Evolutionary conservation across 2,329 filamentous ascomycete genomes (phyloP).

Genomic region (Paradendryphiella salina): DNA sequence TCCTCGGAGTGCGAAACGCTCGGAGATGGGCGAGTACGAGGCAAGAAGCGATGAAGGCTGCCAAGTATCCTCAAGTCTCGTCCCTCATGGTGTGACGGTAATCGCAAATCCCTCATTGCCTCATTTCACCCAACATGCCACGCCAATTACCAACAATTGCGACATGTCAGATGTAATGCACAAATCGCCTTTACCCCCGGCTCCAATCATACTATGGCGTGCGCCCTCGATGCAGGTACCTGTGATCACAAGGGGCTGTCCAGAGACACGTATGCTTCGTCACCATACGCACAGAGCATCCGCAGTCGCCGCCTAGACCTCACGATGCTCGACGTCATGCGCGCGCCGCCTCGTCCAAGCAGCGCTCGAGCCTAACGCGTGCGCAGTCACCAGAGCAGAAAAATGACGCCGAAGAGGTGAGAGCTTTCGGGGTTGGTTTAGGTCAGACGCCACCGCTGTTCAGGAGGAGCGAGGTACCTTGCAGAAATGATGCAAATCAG

Average conservation of each 20-base stretch:
- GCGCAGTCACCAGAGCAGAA: constrained; percentile 3
- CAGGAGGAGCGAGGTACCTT: background rate
- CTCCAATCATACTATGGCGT: background rate
- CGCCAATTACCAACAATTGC: constrained; percentile 26
- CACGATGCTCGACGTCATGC: constrained; percentile 47
- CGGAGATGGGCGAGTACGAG: background rate
- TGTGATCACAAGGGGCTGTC: constrained; percentile 11
- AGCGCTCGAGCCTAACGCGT: background rate
- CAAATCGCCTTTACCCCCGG: background rate
- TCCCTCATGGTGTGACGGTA: constrained; percentile 25
- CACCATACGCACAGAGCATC: constrained; percentile 12
- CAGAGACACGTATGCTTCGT: constrained; percentile 8
- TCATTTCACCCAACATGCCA: constrained; percentile 9
- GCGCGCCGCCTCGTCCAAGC: constrained; percentile 5
- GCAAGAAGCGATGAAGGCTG: constrained; percentile 7
- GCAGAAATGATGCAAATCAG: background rate
- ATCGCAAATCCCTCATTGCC: background rate
- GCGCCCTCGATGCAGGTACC: constrained; percentile 12
- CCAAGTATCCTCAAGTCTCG: constrained; percentile 40
- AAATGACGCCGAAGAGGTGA: background rate
- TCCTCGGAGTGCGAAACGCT: background rate
- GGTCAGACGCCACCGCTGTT: background rate
- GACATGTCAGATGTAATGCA: constrained; percentile 25
- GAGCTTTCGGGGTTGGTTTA: background rate
- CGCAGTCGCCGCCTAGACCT: constrained; percentile 22